Base-by-base conservation (phyloP, 1,284 basidiomycete species). In the Boletus mariae region DNA sequence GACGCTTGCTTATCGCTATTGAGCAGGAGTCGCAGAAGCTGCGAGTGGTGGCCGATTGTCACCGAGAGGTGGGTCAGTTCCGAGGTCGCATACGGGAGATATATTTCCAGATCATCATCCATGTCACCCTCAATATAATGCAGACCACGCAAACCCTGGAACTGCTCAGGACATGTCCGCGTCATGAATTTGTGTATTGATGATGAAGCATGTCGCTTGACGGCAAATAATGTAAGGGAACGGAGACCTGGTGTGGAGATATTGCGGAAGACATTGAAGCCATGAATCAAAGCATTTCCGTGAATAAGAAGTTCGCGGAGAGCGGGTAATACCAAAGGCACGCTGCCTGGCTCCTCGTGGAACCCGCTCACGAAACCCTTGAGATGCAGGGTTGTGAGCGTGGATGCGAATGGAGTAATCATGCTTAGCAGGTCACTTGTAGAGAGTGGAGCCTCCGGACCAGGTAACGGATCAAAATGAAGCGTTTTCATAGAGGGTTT, bases 151-250 rank as follows among this genome's bases (percentile, higher is more conserved):
- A 68, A 51, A 49, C 65, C 59, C 42, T 61, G 68, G 44, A 69
- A 68, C 48, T 68, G 68, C 37, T 70, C 67, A 2, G 66, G 66
- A 53, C 62, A 65, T 59, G 51, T 68, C 55, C 68, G 67, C 23
- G 68, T 66, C 64, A 68, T 68, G 55, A 69, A 70, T 43, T 63
- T 70, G 58, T 71, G 69, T 64, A 71, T 69, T 12, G 68, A 60
- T 41, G 66, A 68, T n/a, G 70, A 50, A 38, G 63, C 56, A 38
- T 62, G 61, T 52, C 58, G 65, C 34, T 61, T 68, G 52, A 68
- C 63, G 51, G 54, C 54, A 58, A 56, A 56, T 45, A 68, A 47
- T 10, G 63, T 63, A 28, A 68, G 56, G 12, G 59, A 61, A 32
- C 59, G 61, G 45, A 71, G 60, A 9, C 45, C 57, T 4, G 66